These are phyloP conservation scores for Colletotrichum sp. DNA, from an alignment of 2,329 filamentous ascomycete genomes.

Conservation along the genomic window DNA sequence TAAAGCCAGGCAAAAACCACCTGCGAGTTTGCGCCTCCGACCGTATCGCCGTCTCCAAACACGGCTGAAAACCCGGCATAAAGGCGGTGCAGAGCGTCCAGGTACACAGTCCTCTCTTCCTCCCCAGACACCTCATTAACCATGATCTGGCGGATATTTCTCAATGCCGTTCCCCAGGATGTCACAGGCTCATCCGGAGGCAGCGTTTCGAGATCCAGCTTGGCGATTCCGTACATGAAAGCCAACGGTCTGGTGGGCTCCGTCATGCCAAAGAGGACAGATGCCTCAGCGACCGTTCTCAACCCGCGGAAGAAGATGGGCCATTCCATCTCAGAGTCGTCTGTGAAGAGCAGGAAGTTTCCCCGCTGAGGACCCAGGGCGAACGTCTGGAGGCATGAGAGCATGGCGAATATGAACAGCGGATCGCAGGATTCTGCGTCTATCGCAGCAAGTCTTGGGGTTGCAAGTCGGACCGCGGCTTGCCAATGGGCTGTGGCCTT, in stretches of 20 bases:
- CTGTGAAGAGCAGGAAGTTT: neutral
- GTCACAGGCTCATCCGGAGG: neutral
- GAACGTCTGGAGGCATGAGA: neutral
- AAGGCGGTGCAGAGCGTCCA: neutral
- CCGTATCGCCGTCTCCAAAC: neutral
- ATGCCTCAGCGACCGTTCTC: neutral
- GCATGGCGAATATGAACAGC: neutral
- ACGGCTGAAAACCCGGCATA: neutral
- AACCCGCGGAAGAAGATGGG: neutral
- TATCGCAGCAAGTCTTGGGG: neutral
- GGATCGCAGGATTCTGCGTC: neutral
- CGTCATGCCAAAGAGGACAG: neutral
- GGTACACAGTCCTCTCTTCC: neutral
- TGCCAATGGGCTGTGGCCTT: neutral
- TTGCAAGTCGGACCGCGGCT: neutral
- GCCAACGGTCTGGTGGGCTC: neutral
- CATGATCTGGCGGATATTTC: neutral
- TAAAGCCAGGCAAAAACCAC: neutral
- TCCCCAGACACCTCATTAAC: neutral
- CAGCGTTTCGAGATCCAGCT: neutral
- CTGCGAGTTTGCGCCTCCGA: neutral
- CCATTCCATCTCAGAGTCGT: neutral
- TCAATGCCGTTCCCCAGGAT: neutral
- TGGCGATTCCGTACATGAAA: neutral
- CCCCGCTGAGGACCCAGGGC: neutral